Evolutionary conservation across 2,329 filamentous ascomycete genomes (phyloP).

Genomic region (Monosporascus sp.): DNA sequence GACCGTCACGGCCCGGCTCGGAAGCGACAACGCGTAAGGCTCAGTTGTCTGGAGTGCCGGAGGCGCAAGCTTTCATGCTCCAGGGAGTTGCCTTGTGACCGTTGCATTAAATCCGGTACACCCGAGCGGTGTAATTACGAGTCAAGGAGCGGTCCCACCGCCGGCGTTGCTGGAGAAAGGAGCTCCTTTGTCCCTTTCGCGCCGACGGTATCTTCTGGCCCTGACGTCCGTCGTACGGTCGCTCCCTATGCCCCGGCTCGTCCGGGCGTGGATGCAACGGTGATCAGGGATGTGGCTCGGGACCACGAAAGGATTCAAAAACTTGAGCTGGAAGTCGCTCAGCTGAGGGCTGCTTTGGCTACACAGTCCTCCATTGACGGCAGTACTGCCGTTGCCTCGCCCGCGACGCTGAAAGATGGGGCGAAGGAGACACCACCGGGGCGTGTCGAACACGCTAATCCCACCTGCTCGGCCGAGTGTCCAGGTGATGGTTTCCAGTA

Average conservation of each 20-base stretch:
- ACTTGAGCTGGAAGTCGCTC: slow-evolving; percentile 53
- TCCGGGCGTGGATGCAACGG: slow-evolving; percentile 27
- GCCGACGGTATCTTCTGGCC: slow-evolving; percentile 36
- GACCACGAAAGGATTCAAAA: slow-evolving; percentile 55
- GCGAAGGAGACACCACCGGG: slow-evolving; percentile 28
- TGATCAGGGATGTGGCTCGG: slow-evolving; percentile 35
- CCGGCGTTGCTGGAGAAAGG: slow-evolving; percentile 35
- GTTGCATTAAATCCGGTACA: slow-evolving; percentile 57
- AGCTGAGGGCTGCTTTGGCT: slow-evolving; percentile 47
- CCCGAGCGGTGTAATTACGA: slow-evolving; percentile 56
- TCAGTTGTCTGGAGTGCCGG: slow-evolving; percentile 56
- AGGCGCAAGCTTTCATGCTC: slow-evolving; percentile 58
- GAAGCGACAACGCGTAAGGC: slow-evolving; percentile 54
- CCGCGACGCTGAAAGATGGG: slow-evolving; percentile 40
- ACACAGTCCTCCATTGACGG: slow-evolving; percentile 44
- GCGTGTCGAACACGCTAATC: slow-evolving; percentile 29
- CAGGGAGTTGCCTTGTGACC: slow-evolving; percentile 55
- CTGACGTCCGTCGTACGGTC: slow-evolving; percentile 15
- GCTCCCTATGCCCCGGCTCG: slow-evolving; percentile 27
- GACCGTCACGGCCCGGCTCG: slow-evolving; percentile 34
- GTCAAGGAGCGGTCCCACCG: slow-evolving; percentile 32
- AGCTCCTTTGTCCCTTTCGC: slow-evolving; percentile 41
- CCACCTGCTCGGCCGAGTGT: slow-evolving; percentile 26
- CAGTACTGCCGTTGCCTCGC: slow-evolving; percentile 44
- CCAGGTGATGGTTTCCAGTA: slow-evolving; percentile 36